Conservation (phyloP, 73 alveolate genomes). For the Tetrahymena borealis region DNA sequence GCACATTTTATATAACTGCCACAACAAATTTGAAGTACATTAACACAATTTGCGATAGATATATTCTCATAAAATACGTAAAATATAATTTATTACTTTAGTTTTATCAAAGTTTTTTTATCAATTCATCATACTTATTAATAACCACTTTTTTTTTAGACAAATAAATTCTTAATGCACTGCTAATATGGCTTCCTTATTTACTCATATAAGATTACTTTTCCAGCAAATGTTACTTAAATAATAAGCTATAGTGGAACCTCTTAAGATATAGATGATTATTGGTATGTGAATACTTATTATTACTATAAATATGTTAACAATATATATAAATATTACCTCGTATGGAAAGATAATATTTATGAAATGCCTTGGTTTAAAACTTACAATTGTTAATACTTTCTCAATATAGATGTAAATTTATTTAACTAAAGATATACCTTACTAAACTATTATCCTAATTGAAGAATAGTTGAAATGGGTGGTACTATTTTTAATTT, state of each 20-base stretch:
- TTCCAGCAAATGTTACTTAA: too few relatives aligned
- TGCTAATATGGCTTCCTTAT: too few relatives aligned
- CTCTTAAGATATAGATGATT: not conserved
- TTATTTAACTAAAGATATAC: too few relatives aligned
- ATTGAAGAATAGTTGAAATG: too few relatives aligned
- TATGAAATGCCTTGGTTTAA: not conserved
- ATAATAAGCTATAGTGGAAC: too few relatives aligned
- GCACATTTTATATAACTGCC: not conserved
- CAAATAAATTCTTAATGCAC: too few relatives aligned
- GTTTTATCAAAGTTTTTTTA: not conserved
- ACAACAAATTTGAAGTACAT: not conserved
- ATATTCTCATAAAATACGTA: not conserved
- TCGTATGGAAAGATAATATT: not conserved
- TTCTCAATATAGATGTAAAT: not conserved
- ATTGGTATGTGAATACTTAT: not conserved
- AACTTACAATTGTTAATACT: not conserved
- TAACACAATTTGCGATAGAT: not conserved
- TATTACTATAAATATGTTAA: too few relatives aligned
- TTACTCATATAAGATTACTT: too few relatives aligned
- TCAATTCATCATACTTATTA: not conserved
- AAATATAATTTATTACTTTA: not conserved
- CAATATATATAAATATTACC: not conserved
- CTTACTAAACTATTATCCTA: too few relatives aligned
- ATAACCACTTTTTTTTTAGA: too few relatives aligned
- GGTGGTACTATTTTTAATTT: too few relatives aligned